phyloP scores from a whole-genome alignment of 1,139 yeast genomes.

The Entelexis sorbosivorans region DNA sequence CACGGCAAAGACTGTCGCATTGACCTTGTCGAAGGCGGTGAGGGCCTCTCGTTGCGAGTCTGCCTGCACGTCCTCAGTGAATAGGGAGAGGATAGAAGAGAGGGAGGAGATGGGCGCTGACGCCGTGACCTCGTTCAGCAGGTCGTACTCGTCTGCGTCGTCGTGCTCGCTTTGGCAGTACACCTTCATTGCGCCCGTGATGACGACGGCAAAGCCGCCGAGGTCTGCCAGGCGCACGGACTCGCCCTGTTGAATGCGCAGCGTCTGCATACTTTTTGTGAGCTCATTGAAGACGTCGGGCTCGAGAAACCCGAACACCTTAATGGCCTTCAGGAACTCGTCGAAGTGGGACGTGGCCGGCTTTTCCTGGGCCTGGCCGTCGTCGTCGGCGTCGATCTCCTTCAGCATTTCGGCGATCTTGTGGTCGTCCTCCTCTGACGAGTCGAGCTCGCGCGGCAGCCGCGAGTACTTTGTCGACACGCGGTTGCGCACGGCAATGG shows the following conservation, averaged over 20 bases:
- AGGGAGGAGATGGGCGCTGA: constrained; percentile 79
- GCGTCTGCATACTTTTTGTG: constrained; percentile 85
- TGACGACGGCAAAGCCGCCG: constrained; percentile 84
- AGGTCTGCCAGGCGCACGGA: constrained; percentile 59
- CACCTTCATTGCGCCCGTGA: constrained; percentile 80
- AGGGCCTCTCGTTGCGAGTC: constrained; percentile 11
- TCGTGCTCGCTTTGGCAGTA: constrained; percentile 43
- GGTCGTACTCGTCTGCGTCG: constrained; percentile 39
- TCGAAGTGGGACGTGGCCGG: constrained; percentile 56
- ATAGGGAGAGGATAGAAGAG: constrained; percentile 63
- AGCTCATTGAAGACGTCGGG: constrained; percentile 83
- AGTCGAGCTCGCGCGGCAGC: constrained; percentile 17
- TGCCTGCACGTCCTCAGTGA: constrained; percentile 36
- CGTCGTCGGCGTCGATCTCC: constrained; percentile 16
- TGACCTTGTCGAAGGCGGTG: constrained; percentile 20
- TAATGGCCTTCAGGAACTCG: constrained; percentile 80
- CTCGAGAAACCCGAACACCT: constrained; percentile 87
- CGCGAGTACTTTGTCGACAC: constrained; percentile 38
- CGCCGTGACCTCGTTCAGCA: constrained; percentile 72
- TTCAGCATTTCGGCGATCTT: constrained; percentile 20
- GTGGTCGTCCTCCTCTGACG: constrained; percentile 32
- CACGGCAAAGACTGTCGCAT: constrained; percentile 42
- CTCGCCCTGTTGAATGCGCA: constrained; percentile 69
- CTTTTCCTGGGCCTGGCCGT: constrained; percentile 36
- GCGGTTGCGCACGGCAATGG: constrained; percentile 38